Conservation (phyloP, 352 stramenopile genomes). For the Pythium scleroteichum region DNA sequence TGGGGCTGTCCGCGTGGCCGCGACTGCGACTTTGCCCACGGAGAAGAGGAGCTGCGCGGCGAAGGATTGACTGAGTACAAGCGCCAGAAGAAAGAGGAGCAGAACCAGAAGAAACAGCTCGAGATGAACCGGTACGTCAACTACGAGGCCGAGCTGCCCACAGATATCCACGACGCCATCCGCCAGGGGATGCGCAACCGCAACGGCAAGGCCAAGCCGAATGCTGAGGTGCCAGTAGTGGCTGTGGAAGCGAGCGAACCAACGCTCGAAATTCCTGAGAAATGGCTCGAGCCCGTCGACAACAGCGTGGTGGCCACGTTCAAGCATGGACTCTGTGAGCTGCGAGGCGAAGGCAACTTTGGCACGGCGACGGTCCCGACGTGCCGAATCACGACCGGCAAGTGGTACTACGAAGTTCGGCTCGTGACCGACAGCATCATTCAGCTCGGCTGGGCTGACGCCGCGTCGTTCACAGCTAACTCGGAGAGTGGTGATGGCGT, state of each 20-base stretch:
- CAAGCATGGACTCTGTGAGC: conserved; percentile 68
- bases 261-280: conserved; percentile 22
- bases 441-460: conserved; percentile 92
- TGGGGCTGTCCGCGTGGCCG: conserved; percentile 82
- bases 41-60: conserved; percentile 73
- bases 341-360: conserved; percentile 77
- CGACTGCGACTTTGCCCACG: conserved; percentile 85
- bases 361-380: conserved; percentile 60
- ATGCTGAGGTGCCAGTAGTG: not conserved
- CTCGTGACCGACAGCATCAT: conserved; percentile 88
- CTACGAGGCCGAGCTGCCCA: conserved; percentile 62
- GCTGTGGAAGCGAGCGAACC: not conserved
- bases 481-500: conserved; percentile 87
- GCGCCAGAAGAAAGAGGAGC: conserved; percentile 60
- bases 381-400: conserved; percentile 50
- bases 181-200: conserved; percentile 58
- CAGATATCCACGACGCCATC: conserved; percentile 65
- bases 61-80: conserved; percentile 70
- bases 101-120: conserved; percentile 59
- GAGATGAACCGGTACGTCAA: conserved; percentile 70
- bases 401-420: conserved; percentile 92
- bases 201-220: conserved; percentile 31
- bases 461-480: conserved; percentile 71
- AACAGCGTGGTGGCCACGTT: conserved; percentile 55
- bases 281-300: conserved; percentile 49